phyloP scores from a whole-genome alignment of 31 red algal genomes.

The Bonnemaisonia californica region DNA sequence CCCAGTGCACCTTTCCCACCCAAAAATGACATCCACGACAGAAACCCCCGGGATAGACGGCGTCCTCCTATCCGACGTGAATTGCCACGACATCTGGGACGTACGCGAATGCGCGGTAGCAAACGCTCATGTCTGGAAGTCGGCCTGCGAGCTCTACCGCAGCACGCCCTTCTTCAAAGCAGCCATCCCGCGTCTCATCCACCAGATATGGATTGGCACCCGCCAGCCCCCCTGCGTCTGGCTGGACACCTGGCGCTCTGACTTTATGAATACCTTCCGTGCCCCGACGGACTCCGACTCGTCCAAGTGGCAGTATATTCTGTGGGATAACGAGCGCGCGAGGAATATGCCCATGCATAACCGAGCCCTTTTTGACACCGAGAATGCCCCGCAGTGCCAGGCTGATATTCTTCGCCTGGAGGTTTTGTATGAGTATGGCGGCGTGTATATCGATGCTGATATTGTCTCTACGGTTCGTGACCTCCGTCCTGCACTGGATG shows the following conservation, averaged over 20 bases:
- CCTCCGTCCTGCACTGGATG: conserved; percentile 34
- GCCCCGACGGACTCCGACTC: not conserved
- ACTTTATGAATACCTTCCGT: conserved; percentile 53
- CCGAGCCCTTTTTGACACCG: conserved; percentile 47
- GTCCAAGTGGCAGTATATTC: conserved; percentile 37
- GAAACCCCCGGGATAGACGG: conserved; percentile 17
- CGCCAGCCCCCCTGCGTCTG: conserved; percentile 74
- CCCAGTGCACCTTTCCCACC: too few relatives aligned
- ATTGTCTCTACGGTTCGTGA: conserved; percentile 65
- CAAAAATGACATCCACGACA: not conserved
- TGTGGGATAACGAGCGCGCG: conserved; percentile 64
- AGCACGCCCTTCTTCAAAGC: not conserved
- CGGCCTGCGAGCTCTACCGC: conserved; percentile 34
- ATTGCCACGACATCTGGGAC: conserved; percentile 70
- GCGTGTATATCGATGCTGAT: conserved; percentile 85
- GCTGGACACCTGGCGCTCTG: conserved; percentile 76
- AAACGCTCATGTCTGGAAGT: conserved; percentile 44
- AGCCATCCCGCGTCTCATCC: conserved; percentile 65
- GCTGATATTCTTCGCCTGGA: conserved; percentile 83
- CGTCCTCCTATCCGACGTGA: conserved; percentile 42
- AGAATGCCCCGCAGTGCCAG: conserved; percentile 69
- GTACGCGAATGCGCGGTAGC: conserved; percentile 55
- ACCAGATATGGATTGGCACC: conserved; percentile 82
- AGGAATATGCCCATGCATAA: conserved; percentile 56
- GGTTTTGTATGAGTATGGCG: conserved; percentile 74